phyloP scores from a whole-genome alignment of 805 yeast genomes.

The Blastobotrys terrestris region DNA sequence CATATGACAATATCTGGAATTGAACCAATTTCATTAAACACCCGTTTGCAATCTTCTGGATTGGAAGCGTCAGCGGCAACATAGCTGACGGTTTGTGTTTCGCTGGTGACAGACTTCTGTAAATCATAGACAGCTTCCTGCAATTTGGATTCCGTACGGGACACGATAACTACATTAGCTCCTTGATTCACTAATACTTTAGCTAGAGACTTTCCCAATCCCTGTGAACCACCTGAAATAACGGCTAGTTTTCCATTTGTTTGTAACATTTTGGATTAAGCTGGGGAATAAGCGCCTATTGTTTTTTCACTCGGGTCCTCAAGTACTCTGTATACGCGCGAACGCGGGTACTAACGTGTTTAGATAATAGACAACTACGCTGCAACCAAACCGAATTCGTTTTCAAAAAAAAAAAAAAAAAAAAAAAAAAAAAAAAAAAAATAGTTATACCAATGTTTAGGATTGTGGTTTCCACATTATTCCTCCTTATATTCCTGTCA shows the following conservation, averaged over 20 bases:
- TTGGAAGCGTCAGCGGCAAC: constrained; percentile 60
- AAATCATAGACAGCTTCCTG: constrained; percentile 43
- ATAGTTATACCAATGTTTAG: too few relatives aligned
- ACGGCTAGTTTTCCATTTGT: constrained; percentile 46
- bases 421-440: too few relatives aligned
- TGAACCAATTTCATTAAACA: constrained; percentile 35
- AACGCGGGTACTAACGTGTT: too few relatives aligned
- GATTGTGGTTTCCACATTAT: too few relatives aligned
- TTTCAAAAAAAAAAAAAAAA: too few relatives aligned
- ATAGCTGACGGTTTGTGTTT: constrained; percentile 36
- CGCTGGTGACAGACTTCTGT: constrained; percentile 26
- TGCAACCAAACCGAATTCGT: too few relatives aligned
- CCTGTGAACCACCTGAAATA: constrained; percentile 93
- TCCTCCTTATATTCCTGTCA: too few relatives aligned
- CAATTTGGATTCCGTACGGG: constrained; percentile 65
- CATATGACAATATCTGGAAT: constrained; percentile 70
- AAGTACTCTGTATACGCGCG: neutral
- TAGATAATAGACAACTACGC: neutral
- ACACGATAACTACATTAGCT: constrained; percentile 66
- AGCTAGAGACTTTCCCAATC: constrained; percentile 80
- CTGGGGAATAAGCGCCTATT: too few relatives aligned
- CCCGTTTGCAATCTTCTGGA: constrained; percentile 43
- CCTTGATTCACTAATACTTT: constrained; percentile 44
- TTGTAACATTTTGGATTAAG: too few relatives aligned
- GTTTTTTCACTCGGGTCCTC: neutral